Evolutionary conservation across 1,284 basidiomycete species (phyloP), one percentile per base, ranked within the genome.

Genomic region (Lentinula novae-zelandiae): DNA sequence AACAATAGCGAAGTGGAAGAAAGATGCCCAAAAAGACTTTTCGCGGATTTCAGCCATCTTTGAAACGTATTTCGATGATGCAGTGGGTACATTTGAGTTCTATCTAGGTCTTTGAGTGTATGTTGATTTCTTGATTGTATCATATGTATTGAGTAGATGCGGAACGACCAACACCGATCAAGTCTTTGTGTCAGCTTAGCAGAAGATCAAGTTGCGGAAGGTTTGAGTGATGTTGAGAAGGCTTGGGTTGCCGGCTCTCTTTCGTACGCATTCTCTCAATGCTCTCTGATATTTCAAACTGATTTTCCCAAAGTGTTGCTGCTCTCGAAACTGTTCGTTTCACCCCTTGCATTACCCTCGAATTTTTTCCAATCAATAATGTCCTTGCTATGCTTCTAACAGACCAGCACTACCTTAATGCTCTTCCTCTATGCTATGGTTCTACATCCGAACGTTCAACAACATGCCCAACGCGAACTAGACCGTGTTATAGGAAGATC

Each of bases 401-500:
- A 56, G 54, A 57, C 60, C 1, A 52, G 36, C 17, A 52, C 34
- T 15, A 57, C 56, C 55, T 27, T 61, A 8, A 22, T 15, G 5
- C 39, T 36, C 13, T 58, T 62, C 34, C n/a, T 62, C 12, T 49
- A 51, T n/a, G 33, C 38, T 20, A 62, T 62, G 60, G 13, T 38
- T 17, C 5, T 38, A 1, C 33, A 53, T 49, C 56, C 60, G 8
- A 22, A 58, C 4, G 52, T 58, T 7, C 44, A 58, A 31, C 8
- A 33, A 17, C n/a, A 31, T 17, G 55, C 56, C 0, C 60, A 57
- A 17, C 33, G 31, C 5, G 56, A 62, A 53, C 31, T 62, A 5
- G 60, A 62, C 40, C 50, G 50, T 40, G 50, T 62, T 17, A 51
- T 62, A 13, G 60, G 60, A 6, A 17, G 50, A n/a, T n/a, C 49